Percentiles rank a stretch among this genome's conserved stretches.
Conservation (phyloP, 305 asterid species). For the Fraxinus platypoda region DNA sequence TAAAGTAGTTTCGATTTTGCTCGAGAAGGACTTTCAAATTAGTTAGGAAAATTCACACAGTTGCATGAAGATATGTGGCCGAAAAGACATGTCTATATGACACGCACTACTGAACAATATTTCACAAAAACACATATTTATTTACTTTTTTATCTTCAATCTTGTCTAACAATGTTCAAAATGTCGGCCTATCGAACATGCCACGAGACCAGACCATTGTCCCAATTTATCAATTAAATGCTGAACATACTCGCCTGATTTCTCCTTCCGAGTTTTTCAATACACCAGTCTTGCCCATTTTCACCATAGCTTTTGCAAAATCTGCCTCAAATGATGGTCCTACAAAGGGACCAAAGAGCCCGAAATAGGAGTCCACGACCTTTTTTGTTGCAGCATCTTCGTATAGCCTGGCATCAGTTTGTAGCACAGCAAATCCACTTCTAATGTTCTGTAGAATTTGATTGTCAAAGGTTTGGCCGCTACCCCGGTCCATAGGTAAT, state of each 20-base stretch:
- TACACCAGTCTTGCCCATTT: constrained; percentile 75
- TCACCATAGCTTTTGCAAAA: constrained; percentile 62
- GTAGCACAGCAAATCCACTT: constrained; percentile 69
- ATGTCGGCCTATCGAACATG: background rate
- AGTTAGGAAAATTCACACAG: too few relatives aligned
- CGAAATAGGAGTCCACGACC: constrained; percentile 76
- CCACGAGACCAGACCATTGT: background rate
- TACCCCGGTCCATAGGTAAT: constrained; percentile 58
- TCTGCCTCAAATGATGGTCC: constrained; percentile 68
- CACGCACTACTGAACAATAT: too few relatives aligned
- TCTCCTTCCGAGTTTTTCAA: constrained; percentile 56
- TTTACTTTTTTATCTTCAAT: background rate
- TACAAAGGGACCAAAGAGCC: constrained; percentile 29
- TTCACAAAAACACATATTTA: background rate
- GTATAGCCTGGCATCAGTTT: constrained; percentile 63
- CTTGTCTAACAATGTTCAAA: background rate
- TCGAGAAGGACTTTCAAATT: too few relatives aligned
- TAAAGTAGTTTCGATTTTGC: too few relatives aligned
- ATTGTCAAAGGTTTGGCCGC: constrained; percentile 48
- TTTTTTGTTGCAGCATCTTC: constrained; percentile 49
- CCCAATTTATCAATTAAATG: constrained; percentile 34
- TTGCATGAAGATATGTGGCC: too few relatives aligned
- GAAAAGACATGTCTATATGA: too few relatives aligned
- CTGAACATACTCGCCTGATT: constrained; percentile 60
- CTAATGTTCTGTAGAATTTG: constrained; percentile 58